Evolutionary conservation across 176 grass and related monocot species (phyloP), one percentile per base, ranked within the genome.

Genomic region (Oryza rufipogon): DNA sequence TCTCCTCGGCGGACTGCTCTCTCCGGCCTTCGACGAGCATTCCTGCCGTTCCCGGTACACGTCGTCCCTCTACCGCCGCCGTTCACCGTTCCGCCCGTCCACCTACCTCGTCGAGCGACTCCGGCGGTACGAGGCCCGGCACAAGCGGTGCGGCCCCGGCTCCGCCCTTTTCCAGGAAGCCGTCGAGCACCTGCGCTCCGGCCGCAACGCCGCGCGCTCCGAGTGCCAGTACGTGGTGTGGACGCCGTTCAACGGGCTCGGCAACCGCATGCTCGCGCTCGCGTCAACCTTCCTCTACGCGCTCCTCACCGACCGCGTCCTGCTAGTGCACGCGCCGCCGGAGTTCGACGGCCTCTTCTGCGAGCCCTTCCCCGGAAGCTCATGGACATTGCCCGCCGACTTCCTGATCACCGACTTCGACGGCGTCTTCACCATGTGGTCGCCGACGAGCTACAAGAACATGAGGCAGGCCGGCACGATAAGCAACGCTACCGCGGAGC

Each of bases 241-340:
- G 90, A 80, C 81, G 68, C 92, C 89, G 14, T 48, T 75, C 52
- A 93, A 91, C 44, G 95, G 95, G 12, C 74, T 97, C 25, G 92
- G 95, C 28, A 97, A 97, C 78, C 85, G 88, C 60, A 91, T 97
- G 80, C 47, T 94, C 3, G 80, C 88, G 69, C 81, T 97, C 61
- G 78, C 16, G 22, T 97, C 90, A 23, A 84, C 92, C n/a, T 94
- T 97, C 73, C 84, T 97, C 16, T 92, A 91, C 78, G 87, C 92
- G 82, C 88, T 97, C n/a, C 95, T 97, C 79, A 92, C 88, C 71
- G 68, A 91, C 47, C 85, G 92, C 15, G 90, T 94, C 26, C 83
- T 97, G 11, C 83, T 97, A 23, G 60, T 92, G 47, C 87, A 84
- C 72, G 70, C 71, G 47, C 17, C 84, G 4, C 54, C 11, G 4